A percentile compares a stretch with the other conserved stretches of the same genome.
phyloP scores from a whole-genome alignment of 306 rosid genomes.

The Acacia confusa region DNA sequence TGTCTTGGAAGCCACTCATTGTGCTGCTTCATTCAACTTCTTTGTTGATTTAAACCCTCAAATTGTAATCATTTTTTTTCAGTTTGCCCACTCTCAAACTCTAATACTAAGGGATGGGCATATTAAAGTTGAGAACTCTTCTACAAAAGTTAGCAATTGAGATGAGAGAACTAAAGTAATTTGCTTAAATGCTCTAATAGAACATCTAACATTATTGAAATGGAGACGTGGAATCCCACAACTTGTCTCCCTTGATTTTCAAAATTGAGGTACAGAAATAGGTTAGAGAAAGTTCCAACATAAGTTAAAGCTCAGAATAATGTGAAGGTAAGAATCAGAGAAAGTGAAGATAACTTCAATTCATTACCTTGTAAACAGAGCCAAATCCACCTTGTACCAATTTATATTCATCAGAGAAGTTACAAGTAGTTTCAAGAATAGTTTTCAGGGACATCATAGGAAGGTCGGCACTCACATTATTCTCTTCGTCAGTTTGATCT shows the following conservation, averaged over 20 bases:
- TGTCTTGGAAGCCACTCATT: not conserved
- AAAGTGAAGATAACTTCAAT: not conserved
- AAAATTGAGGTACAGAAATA: not conserved
- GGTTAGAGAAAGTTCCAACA: not conserved
- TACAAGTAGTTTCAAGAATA: slow-evolving; percentile 30
- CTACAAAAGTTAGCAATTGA: not conserved
- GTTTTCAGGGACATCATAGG: slow-evolving; percentile 40
- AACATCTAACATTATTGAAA: not conserved
- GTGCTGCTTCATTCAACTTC: not conserved
- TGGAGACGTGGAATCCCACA: not conserved
- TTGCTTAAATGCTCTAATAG: not conserved
- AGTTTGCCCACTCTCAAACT: not conserved
- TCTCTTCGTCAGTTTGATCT: slow-evolving; percentile 26
- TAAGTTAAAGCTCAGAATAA: not conserved
- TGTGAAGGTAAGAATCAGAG: not conserved
- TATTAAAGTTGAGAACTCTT: not conserved
- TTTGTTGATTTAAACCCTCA: not conserved
- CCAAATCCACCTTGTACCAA: slow-evolving; percentile 53
- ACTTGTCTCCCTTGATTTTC: not conserved
- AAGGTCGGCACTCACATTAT: slow-evolving; percentile 31
- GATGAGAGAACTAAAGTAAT: not conserved
- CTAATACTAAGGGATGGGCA: not conserved
- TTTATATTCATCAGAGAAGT: slow-evolving; percentile 35
- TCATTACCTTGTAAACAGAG: slow-evolving; percentile 42
- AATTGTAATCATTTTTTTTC: not conserved